Conservation (phyloP, 352 stramenopile genomes). For the Phytopythium sindhum region DNA sequence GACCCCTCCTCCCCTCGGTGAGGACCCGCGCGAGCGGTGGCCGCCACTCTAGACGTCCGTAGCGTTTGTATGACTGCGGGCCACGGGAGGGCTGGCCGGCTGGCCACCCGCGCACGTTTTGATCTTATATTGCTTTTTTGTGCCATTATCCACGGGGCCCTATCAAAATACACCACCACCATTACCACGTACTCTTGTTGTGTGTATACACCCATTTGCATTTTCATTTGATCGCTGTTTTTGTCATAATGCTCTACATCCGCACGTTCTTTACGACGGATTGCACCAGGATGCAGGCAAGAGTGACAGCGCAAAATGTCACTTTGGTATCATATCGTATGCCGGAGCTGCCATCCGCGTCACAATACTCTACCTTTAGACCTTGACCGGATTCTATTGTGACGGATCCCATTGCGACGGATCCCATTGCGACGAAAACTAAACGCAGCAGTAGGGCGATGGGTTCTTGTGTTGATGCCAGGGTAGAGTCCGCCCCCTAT, state of each 20-base stretch:
- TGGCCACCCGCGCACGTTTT: neutral
- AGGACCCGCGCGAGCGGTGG: neutral
- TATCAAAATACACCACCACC: neutral
- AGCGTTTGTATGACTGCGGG: neutral
- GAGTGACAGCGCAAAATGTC: no score
- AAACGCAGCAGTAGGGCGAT: no score
- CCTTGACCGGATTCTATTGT: no score
- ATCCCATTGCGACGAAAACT: no score
- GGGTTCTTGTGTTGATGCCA: neutral
- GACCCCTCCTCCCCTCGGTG: neutral
- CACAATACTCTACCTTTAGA: no score
- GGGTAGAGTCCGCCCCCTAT: no score
- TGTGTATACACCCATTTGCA: no score
- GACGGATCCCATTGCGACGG: no score
- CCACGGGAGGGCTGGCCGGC: neutral
- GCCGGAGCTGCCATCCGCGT: no score
- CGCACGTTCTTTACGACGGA: neutral
- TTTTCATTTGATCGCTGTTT: neutral
- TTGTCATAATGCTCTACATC: neutral
- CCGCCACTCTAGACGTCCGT: neutral
- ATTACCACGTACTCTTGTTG: neutral
- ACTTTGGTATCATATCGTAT: no score
- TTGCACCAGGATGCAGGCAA: no score
- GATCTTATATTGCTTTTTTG: constrained; percentile 2
- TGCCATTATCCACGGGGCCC: neutral